Evolutionary conservation across 225 moss, liverwort and hornwort species (phyloP), one percentile per base, ranked within the genome.

Genomic region (Marchantia paleacea): DNA sequence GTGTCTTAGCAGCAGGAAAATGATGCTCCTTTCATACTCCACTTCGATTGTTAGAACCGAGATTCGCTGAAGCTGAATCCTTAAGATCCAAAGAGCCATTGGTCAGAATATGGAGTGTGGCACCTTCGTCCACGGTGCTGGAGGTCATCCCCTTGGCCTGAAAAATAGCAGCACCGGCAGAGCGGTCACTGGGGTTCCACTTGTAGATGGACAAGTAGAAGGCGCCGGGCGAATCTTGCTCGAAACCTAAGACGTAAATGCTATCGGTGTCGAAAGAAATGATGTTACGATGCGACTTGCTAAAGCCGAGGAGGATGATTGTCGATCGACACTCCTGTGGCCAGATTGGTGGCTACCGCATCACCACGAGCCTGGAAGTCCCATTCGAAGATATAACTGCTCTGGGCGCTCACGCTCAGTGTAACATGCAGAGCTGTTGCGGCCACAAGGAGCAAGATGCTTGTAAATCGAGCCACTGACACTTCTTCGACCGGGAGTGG

Each of bases 241-340:
- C 77, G 24, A 77, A 77, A 12, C 77, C 77, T n/a, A 77, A 48
- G 24, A 63, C 77, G 48, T 77, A 77, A 49, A 64, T 62, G 63
- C 39, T 49, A 25, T 77, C 77, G 10, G 62, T 63, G 24, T 77
- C 77, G 77, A 47, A 77, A 63, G 77, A 77, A 22, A 77, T 77
- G 78, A 78, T 78, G 65, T 78, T 78, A 11, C 65, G 63, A 50
- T 78, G 77, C 15, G 63, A 62, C 14, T 77, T 63, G 63, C 77
- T 77, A 49, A 49, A 77, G n/a, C 77, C 77, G 15, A 63, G 77
- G 77, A 12, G 77, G 77, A 64, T 24, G 77, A 64, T 77, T 64
- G 77, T 62, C 64, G 50, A 62, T 62, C 6, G 77, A 63, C 49
- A 78, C 78, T 50, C 78, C 64, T 7, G 64, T 78, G 0, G 77